These are phyloP conservation scores for Cenchrus americanus DNA, from an alignment of 176 grass and related monocot species.

Conservation along the genomic window DNA sequence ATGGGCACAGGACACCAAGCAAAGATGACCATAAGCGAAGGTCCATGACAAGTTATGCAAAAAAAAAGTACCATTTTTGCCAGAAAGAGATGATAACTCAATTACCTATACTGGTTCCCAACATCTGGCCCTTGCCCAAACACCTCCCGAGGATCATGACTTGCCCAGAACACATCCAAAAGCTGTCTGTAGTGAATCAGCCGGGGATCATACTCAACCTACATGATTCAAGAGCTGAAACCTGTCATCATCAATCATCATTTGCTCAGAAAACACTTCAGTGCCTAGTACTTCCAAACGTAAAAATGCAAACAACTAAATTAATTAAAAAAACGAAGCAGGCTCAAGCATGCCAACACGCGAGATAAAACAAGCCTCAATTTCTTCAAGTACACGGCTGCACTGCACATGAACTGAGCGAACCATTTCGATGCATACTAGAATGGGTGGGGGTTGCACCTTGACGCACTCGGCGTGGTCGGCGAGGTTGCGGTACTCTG, in stretches of 20 bases:
- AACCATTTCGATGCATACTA: not conserved
- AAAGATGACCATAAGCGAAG: not conserved
- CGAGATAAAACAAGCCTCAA: not conserved
- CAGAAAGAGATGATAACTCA: not conserved
- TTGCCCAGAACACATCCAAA: constrained; percentile 88
- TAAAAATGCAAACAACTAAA: not conserved
- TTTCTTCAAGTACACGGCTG: constrained; percentile 21
- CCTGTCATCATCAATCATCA: not conserved
- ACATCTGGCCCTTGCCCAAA: constrained; percentile 99
- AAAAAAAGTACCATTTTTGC: not conserved
- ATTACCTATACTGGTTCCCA: constrained; percentile 91
- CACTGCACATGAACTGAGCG: not conserved
- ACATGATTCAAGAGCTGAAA: not conserved
- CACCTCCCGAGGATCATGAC: constrained; percentile 86
- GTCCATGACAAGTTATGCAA: constrained; percentile 1
- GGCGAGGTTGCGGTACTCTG: constrained; percentile 78
- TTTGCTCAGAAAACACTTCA: constrained; percentile 17
- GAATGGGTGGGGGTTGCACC: constrained; percentile 12
- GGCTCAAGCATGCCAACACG: not conserved
- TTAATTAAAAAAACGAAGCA: not conserved
- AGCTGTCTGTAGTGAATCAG: constrained; percentile 85
- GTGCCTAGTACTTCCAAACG: not conserved
- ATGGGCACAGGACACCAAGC: not conserved
- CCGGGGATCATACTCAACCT: constrained; percentile 88
- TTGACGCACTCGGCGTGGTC: constrained; percentile 97